Base-by-base conservation (phyloP, 345 rosid species). In the Rhodamnia argentea region DNA sequence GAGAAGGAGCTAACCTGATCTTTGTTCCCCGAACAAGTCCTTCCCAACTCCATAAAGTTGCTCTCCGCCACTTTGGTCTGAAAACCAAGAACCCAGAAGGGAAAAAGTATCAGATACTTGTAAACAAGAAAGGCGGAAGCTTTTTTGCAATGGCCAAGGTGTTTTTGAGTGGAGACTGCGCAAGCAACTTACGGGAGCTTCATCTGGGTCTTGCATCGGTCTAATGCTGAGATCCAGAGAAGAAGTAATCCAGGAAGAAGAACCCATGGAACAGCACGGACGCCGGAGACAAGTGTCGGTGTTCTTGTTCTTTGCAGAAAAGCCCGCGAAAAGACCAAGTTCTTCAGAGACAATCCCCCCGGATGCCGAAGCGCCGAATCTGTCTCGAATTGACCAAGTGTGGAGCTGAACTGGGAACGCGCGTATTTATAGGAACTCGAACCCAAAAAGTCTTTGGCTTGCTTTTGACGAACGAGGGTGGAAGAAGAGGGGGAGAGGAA, bases 151-250 rank as follows among this genome's bases (percentile, higher is more conserved):
- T 50, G 23, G 27, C 50, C 13, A 23, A 26, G 76, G 7, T 10
- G 60, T 10, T 57, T 9, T 23, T 9, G 60, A 57, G 27, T 9
- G 60, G 13, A 57, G n/a, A 24, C 26, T 23, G 54, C 50, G 7
- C 3, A 13, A 40, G 23, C 52, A 56, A 82, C 86, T 53, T 87
- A 92, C 93, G 91, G 89, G 76, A 47, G 90, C 59, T 29, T 90
- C 89, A 76, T 89, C 89, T n/a, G 88, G 78, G 70, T 87, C 90
- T 64, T 86, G 90, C 23, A 87, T 83, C 15, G 90, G 89, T 60
- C 90, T 86, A 52, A 89, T 84, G 52, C 89, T 89, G 83, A 94
- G 96, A 91, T 94, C 93, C 86, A 94, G 74, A 10, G 93, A 88
- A 50, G 94, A 90, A 82, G 92, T 87, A 10, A 89, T 87, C 85